Evolutionary conservation across 2,329 filamentous ascomycete genomes (phyloP), one percentile per base, ranked within the genome.

Genomic region (Elsinoe arachidis): DNA sequence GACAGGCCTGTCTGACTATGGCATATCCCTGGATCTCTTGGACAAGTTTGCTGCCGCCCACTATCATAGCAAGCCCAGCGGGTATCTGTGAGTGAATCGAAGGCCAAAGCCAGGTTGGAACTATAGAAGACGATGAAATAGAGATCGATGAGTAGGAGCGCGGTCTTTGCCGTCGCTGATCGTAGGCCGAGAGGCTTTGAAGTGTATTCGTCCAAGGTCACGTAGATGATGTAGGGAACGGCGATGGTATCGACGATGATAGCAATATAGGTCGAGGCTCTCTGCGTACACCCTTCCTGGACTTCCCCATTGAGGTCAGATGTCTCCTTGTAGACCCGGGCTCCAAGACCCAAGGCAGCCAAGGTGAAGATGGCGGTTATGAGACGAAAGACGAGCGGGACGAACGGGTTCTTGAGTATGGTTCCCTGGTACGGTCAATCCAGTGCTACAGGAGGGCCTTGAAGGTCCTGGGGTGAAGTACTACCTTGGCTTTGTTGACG

Each of bases 91-190:
- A 96, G 76, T 7, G 89, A 87, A 68, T 89, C 87, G 69, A 96
- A 96, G 1, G 92, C 91, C 62, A 99, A 76, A 39, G 89, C 88
- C 23, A 95, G 81, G 73, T 96, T 97, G 54, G 91, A 90, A 3
- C 91, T 90, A 71, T 96, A 92, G 75, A 99, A 96, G 41, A 97
- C 91, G 67, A 99, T 96, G 70, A 99, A 99, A 66, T 96, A 85
- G 2, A 99, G 79, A 72, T 99, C 93, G 58, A 96, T 81, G 56
- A 99, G 82, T 60, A 97, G 88, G 52, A 99, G 82, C 12, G 88
- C 84, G 62, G 95, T 87, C 70, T 99, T 99, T 51, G 89, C 86
- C 58, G 85, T 85, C 9, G 90, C 84, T 5, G 85, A 85, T 43
- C 95, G 87, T 60, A 99, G 76, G 1, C 93, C 93, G 17, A 99